These are phyloP conservation scores for Penicillium soppii DNA, from an alignment of 495 filamentous ascomycete species.

Conservation along the genomic window DNA sequence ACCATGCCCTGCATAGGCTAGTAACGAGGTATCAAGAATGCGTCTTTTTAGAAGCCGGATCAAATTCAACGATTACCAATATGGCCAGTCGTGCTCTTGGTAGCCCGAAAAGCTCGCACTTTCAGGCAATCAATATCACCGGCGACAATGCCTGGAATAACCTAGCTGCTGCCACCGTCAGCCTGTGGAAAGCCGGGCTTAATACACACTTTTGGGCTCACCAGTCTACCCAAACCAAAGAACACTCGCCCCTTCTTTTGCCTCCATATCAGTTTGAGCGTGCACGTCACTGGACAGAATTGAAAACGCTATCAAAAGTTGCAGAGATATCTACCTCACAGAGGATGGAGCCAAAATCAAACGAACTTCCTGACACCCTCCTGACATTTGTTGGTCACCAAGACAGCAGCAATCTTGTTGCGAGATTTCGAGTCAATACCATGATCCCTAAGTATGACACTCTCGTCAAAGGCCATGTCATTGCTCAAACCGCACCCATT, in stretches of 20 bases:
- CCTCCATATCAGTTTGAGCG: neutral
- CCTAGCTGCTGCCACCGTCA: neutral
- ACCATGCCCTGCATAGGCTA: neutral
- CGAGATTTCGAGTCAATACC: neutral
- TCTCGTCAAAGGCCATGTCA: slow-evolving; percentile 29
- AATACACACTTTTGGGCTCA: neutral
- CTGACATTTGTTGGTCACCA: neutral
- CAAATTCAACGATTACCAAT: neutral
- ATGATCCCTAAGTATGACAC: neutral
- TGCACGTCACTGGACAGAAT: neutral
- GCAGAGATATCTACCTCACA: too few species aligned
- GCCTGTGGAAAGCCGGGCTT: neutral
- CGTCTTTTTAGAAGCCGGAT: neutral
- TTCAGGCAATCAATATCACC: neutral
- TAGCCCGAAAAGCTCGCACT: neutral
- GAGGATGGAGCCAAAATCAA: neutral
- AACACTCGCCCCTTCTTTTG: neutral
- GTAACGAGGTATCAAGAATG: neutral
- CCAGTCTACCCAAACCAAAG: neutral
- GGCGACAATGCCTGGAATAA: neutral
- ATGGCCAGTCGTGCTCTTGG: neutral
- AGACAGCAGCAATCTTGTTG: neutral
- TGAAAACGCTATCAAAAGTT: neutral
- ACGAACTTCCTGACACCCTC: neutral
- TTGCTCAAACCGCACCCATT: slow-evolving; percentile 49